Base-by-base conservation (phyloP, 2,329 filamentous ascomycete species). In the Lachnellula hyalina region DNA sequence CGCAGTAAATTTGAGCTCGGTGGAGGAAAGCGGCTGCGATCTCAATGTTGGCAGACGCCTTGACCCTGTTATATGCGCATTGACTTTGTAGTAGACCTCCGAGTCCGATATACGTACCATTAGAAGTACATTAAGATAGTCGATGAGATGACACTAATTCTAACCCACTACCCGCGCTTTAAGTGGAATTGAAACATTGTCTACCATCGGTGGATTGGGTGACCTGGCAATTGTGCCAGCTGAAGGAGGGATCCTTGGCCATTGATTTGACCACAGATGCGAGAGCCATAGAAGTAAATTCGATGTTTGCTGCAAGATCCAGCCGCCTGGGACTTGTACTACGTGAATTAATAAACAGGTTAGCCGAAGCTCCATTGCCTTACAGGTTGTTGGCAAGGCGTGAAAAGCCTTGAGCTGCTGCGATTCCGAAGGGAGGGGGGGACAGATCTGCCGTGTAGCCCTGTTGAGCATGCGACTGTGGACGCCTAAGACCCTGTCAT, bases 361-460 rank as follows among this genome's bases (percentile, higher is more conserved):
- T 21, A 17, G n/a, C 32, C 15, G 32, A 19, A 32, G 32, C 17
- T 41, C 7, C 14, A 2, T 11, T 17, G 8, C 5, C n/a, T n/a
- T 21, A 12, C 34, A 12, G 11, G 11, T 28, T 42, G 36, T 17
- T 19, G 7, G 15, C 17, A 28, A 32, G 34, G 14, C 5, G 35
- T 9, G 6, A 9, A 34, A 28, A 25, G 17, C 7, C 25, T n/a
- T 32, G 25, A 19, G 21, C 17, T 28, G 7, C 48, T 23, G 47
- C 35, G 11, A 8, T 17, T 32, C 15, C 28, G 34, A 48, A 8
- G 17, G 35, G 44, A 40, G 19, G 34, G 15, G 47, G 15, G 44
- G 38, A 23, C 15, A 56, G 54, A 53, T 53, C 50, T 56, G 54
- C 47, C 50, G 54, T 49, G 47, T 44, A 52, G 47, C 54, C 50